Conservation (phyloP, 768 basidiomycete genomes). For the Podaxis carcinomalis region DNA sequence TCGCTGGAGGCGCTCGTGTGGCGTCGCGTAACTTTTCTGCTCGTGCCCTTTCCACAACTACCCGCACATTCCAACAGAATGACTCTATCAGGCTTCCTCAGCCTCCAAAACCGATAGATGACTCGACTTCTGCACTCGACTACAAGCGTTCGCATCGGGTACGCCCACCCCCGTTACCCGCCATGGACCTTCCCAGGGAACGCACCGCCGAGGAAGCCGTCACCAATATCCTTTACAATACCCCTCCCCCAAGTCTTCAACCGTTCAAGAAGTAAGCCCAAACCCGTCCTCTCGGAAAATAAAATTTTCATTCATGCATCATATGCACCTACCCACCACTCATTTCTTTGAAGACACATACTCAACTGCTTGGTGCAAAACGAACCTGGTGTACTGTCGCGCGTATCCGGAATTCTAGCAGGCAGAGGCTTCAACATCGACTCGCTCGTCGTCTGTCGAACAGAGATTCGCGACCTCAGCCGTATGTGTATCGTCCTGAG, state of each 20-base stretch:
- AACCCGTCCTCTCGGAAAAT: background rate
- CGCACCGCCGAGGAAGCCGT: constrained; percentile 94
- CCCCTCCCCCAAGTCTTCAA: constrained; percentile 85
- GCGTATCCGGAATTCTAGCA: constrained; percentile 95
- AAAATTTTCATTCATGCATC: background rate
- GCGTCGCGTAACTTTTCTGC: constrained; percentile 21
- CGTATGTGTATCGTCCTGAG: constrained; percentile 97
- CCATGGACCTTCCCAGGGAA: constrained; percentile 77
- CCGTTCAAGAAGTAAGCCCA: constrained; percentile 83
- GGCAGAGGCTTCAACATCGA: constrained; percentile 99
- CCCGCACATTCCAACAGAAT: constrained; percentile 25
- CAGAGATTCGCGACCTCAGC: constrained; percentile 94
- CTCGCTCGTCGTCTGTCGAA: constrained; percentile 95
- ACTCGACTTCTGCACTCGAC: constrained; percentile 92
- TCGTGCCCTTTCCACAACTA: constrained; percentile 36
- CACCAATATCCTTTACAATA: constrained; percentile 96
- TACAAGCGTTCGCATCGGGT: constrained; percentile 74
- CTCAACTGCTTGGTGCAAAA: constrained; percentile 99
- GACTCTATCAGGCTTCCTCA: constrained; percentile 44
- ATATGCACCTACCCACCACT: background rate
- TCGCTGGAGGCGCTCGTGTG: constrained; percentile 28
- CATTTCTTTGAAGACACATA: constrained; percentile 61
- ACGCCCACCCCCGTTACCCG: constrained; percentile 81
- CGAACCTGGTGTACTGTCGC: constrained; percentile 97
- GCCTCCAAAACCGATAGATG: constrained; percentile 79